These are phyloP conservation scores for Catunica adiposa DNA, from an alignment of 2,329 filamentous ascomycete genomes.

Conservation along the genomic window DNA sequence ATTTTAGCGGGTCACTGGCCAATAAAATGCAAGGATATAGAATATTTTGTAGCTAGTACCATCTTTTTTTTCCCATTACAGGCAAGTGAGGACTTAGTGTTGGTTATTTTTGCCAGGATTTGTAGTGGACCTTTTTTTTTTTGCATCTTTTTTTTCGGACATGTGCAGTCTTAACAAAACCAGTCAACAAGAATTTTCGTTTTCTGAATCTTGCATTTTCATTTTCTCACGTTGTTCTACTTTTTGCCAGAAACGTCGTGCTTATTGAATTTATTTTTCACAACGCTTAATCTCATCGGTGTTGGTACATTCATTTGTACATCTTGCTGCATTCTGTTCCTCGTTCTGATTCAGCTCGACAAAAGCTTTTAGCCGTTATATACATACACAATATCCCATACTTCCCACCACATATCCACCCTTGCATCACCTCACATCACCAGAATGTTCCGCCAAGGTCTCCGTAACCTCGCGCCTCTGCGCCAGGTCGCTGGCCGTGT, in stretches of 20 bases:
- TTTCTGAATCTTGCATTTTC: neutral
- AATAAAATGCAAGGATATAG: too few relatives aligned
- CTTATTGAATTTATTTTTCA: neutral
- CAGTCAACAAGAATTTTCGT: neutral
- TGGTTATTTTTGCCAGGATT: too few relatives aligned
- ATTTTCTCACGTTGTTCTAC: neutral
- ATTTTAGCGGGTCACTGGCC: neutral
- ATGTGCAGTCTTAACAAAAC: neutral
- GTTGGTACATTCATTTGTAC: neutral
- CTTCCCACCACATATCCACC: neutral
- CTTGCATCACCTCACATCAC: neutral
- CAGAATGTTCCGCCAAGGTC: conserved; percentile 15
- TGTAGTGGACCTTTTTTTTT: too few relatives aligned
- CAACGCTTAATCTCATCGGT: neutral
- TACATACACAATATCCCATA: neutral
- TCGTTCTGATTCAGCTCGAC: neutral
- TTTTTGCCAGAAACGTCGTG: neutral
- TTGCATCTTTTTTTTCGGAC: neutral
- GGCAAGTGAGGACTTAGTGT: too few relatives aligned
- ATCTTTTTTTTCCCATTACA: too few relatives aligned
- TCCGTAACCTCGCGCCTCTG: conserved; percentile 14
- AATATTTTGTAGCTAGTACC: too few relatives aligned
- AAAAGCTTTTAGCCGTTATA: neutral
- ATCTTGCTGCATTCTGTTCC: conserved; percentile 1
- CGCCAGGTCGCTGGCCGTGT: conserved; percentile 11